Evolutionary conservation across 2,329 filamentous ascomycete species (phyloP).

Genomic region (Tolypocladium capitatum): DNA sequence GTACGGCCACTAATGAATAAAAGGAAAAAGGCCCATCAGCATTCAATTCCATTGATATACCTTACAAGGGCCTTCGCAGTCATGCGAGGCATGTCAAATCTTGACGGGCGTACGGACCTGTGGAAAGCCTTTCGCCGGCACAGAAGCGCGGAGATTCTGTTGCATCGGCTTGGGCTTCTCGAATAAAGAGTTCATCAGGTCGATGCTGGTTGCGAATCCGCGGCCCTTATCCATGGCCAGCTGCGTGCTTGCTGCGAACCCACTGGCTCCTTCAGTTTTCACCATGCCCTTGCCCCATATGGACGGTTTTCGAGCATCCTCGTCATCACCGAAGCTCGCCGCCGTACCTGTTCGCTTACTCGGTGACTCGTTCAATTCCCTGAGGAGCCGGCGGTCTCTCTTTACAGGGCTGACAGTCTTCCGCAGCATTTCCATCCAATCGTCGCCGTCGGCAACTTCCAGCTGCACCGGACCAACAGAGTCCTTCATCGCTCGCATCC

Average conservation of each 20-base stretch:
- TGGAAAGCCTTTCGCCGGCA: conserved; percentile 53
- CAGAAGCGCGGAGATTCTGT: conserved; percentile 37
- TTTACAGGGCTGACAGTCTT: conserved; percentile 91
- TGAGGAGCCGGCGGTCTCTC: conserved; percentile 66
- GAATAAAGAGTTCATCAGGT: conserved; percentile 91
- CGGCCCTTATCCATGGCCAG: conserved; percentile 34
- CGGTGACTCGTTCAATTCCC: conserved; percentile 43
- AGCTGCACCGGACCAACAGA: conserved; percentile 44
- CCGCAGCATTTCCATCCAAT: conserved; percentile 89
- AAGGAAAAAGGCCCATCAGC: conserved; percentile 31
- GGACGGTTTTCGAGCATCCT: conserved; percentile 31
- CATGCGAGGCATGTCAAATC: conserved; percentile 15
- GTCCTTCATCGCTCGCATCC: conserved; percentile 50
- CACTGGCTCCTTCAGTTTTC: conserved; percentile 15
- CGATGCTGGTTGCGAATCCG: conserved; percentile 77
- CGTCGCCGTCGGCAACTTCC: conserved; percentile 56
- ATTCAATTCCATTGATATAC: conserved; percentile 18
- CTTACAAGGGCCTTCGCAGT: background rate
- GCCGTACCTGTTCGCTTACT: conserved; percentile 13
- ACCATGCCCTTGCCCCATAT: conserved; percentile 20
- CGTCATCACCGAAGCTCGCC: conserved; percentile 23
- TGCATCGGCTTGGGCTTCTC: conserved; percentile 52
- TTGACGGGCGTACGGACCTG: conserved; percentile 64
- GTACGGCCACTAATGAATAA: conserved; percentile 61
- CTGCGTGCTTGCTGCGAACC: conserved; percentile 17